Percentiles rank a stretch among this genome's conserved stretches.
phyloP scores from a whole-genome alignment of 495 filamentous ascomycete genomes.

The Sphaerosporella brunnea region DNA sequence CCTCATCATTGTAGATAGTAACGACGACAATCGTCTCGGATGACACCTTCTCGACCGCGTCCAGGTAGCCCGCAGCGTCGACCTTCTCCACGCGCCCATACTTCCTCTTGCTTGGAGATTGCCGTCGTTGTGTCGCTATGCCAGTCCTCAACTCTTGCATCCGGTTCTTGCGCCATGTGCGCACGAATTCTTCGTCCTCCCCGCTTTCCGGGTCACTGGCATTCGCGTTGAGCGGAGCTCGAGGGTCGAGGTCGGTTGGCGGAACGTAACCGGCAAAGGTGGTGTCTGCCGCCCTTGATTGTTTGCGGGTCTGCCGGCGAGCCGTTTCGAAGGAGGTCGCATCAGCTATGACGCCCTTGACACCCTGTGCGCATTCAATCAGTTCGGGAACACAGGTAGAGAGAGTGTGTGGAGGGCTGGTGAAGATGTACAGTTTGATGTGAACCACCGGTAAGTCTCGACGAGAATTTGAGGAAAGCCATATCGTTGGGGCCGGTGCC shows the following conservation, averaged over 20 bases:
- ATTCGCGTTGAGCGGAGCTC: slow-evolving; percentile 14
- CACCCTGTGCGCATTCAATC: slow-evolving; percentile 46
- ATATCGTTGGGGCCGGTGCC: slow-evolving; percentile 18
- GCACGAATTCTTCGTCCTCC: slow-evolving; percentile 67
- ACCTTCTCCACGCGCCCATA: slow-evolving; percentile 68
- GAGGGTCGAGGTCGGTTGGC: slow-evolving; percentile 9
- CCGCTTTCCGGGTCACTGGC: slow-evolving; percentile 41
- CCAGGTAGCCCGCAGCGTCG: slow-evolving; percentile 78
- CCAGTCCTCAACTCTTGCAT: slow-evolving; percentile 52
- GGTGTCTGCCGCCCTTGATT: slow-evolving; percentile 18
- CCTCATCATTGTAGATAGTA: slow-evolving; percentile 79
- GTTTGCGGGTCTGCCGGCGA: slow-evolving; percentile 44
- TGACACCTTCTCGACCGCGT: slow-evolving; percentile 79
- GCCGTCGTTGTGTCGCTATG: slow-evolving; percentile 38
- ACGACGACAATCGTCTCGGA: slow-evolving; percentile 80
- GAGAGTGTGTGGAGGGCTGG: slow-evolving; percentile 22
- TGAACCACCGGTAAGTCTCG: slow-evolving; percentile 18
- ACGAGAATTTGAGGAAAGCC: slow-evolving; percentile 17
- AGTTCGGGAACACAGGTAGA: neutral
- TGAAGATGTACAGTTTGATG: slow-evolving; percentile 24
- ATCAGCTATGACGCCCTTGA: slow-evolving; percentile 96
- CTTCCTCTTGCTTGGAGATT: slow-evolving; percentile 49
- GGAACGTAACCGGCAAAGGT: slow-evolving; percentile 14
- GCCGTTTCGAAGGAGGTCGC: slow-evolving; percentile 79
- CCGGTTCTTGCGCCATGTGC: slow-evolving; percentile 62